Evolutionary conservation across 2,329 filamentous ascomycete genomes (phyloP), one percentile per base, ranked within the genome.

Genomic region (Mycosphaerella sp.): DNA sequence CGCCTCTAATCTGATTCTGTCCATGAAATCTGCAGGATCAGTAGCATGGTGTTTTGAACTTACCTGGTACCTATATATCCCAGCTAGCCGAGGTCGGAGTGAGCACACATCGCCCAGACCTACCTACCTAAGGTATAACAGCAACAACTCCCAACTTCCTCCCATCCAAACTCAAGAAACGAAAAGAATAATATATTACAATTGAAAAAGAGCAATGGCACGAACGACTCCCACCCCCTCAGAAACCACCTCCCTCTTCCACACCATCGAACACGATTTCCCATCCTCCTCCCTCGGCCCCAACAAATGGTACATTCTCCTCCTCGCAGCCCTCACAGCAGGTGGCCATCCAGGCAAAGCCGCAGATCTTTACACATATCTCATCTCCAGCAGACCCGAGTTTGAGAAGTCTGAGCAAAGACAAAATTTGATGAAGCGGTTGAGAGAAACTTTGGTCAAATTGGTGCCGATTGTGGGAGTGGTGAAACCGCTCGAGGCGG

Each of bases 401-500:
- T 77, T 74, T 60, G 60, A 69, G 1, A 75, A 73, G 0, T 57
- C 76, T 0, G 69, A 68, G 1, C 66, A 74, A 11, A 73, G 80
- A 9, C 69, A 80, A 61, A 66, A 64, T 0, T 69, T 82, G 6
- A 70, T 81, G 51, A 74, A 76, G 2, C 70, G 78, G 2, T 61
- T 82, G 2, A 75, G 82, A 42, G 83, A 85, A 66, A 76, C 75
- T 0, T 70, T 85, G 10, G 67, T 86, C 54, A 84, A 85, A 67
- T 69, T 75, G n/a, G 73, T 81, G 9, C 71, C 73, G 4, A 60
- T 85, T 2, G 74, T 83, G 12, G 83, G 83, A 0, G 80, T 85
- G 0, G 82, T 80, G 66, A 84, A 83, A 62, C 80, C 81, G 6
- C 67, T 85, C 4, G 81, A 84, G 61, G 77, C 80, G 1, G 77